Base-by-base conservation (phyloP, 495 filamentous ascomycete genomes). In the Xylaria acuta region DNA sequence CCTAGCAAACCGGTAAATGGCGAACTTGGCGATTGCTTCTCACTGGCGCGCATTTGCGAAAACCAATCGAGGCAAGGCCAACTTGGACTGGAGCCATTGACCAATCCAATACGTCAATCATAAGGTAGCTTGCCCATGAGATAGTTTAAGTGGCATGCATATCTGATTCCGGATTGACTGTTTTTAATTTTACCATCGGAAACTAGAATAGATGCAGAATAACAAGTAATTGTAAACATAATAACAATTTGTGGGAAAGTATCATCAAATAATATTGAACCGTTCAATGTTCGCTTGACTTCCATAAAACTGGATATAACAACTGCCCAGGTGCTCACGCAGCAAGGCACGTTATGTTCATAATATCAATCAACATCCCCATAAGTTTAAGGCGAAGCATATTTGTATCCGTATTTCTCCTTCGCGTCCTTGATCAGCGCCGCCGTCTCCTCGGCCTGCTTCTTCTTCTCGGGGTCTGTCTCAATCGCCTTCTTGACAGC, bases 321-420 rank as follows among this genome's bases (percentile, higher is more conserved):
- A 51, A 54, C 4, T 30, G 1, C 25, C 30, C 11, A 16, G 14
- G 22, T 30, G 1, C 25, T 54, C 11, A 16, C 14, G 22, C 11
- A 27, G 51, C 22, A 27, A 3, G 58, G 1, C 27, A 22, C 18
- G 2, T 1, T 38, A 38, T 22, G 58, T 27, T 16, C 25, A n/a
- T 60, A 22, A n/a, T 60, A 18, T 60, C 16, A 36, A n/a, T n/a
- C n/a, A n/a, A 38, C 59, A 38, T 20, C 14, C 27, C 25, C 25
- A 36, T 9, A 9, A 62, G 22, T 58, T 59, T 71, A 82, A 64
- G 81, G 81, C 25, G 81, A 81, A 9, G 75, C 22, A 38, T 82
- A 83, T 71, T 82, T 80, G 47, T 83, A 82, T 5, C 77, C 78
- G 41, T 80, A 83, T 73, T 82, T 75, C 72, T 76, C 79, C 78